Conservation (phyloP, 2,329 filamentous ascomycete genomes). For the Sclerotinia spermophila region DNA sequence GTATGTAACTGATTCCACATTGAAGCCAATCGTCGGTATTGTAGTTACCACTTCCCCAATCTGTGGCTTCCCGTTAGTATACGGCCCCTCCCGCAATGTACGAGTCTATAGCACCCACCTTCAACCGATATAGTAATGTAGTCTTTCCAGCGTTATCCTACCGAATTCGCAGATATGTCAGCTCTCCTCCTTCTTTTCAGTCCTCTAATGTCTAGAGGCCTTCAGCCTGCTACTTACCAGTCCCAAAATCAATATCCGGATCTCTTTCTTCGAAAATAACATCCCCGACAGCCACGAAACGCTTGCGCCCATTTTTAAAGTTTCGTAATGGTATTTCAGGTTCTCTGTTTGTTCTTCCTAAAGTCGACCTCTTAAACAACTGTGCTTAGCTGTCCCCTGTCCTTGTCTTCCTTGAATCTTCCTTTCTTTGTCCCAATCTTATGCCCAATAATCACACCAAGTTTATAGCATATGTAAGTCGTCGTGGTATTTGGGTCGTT, state of each 20-base stretch:
- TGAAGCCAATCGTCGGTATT: constrained; percentile 98
- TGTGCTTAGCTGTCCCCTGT: constrained; percentile 18
- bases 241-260: constrained; percentile 89
- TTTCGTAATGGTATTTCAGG: not conserved
- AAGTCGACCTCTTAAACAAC: constrained; percentile 4
- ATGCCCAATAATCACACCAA: constrained; percentile 3
- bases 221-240: constrained; percentile 58
- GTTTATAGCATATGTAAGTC: not conserved
- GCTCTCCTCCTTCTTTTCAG: constrained; percentile 12
- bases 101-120: constrained; percentile 52
- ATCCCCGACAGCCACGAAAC: constrained; percentile 69
- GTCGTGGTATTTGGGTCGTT: not conserved
- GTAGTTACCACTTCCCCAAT: constrained; percentile 98
- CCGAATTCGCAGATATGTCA: constrained; percentile 10
- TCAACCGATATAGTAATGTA: constrained; percentile 90
- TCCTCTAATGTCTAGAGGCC: constrained; percentile 3
- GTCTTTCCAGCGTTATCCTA: constrained; percentile 99
- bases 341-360: constrained; percentile 7
- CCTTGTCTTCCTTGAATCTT: constrained; percentile 10
- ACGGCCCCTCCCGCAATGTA: not conserved
- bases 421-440: constrained; percentile 7
- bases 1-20: constrained; percentile 97
- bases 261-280: constrained; percentile 94
- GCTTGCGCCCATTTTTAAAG: constrained; percentile 54
- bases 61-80: constrained; percentile 45